A percentile compares a stretch with the other conserved stretches of the same genome.
phyloP scores from a whole-genome alignment of 108 stramenopile species.

The Hondaea fermentalgiana region DNA sequence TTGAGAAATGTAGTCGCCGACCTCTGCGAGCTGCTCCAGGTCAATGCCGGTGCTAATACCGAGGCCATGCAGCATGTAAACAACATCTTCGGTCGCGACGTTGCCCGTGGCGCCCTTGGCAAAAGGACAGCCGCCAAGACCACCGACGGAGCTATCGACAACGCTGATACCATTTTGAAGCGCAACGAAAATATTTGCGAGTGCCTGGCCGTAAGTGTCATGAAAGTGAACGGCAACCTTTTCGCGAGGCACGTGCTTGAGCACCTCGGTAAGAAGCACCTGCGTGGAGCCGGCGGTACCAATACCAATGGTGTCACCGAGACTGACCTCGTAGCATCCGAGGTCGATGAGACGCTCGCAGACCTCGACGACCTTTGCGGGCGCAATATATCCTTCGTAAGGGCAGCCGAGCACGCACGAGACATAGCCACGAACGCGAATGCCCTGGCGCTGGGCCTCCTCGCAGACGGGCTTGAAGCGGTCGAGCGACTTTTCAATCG shows the following conservation, averaged over 20 bases:
- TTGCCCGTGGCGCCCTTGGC: slow-evolving; percentile 76
- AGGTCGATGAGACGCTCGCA: slow-evolving; percentile 54
- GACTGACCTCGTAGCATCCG: slow-evolving; percentile 71
- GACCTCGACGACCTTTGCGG: slow-evolving; percentile 54
- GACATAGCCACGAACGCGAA: slow-evolving; percentile 73
- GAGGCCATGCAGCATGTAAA: slow-evolving; percentile 79
- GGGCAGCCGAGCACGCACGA: slow-evolving; percentile 78
- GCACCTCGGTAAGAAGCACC: slow-evolving; percentile 45
- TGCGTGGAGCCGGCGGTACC: slow-evolving; percentile 55
- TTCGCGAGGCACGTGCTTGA: slow-evolving; percentile 16
- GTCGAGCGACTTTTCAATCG: slow-evolving; percentile 63
- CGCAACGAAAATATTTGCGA: slow-evolving; percentile 67
- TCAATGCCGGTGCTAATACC: slow-evolving; percentile 64
- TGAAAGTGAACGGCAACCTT: slow-evolving; percentile 76
- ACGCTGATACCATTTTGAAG: slow-evolving; percentile 56
- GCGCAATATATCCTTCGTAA: slow-evolving; percentile 61
- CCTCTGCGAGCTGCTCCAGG: slow-evolving; percentile 35
- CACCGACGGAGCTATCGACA: slow-evolving; percentile 71
- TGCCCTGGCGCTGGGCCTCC: slow-evolving; percentile 30
- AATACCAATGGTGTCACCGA: slow-evolving; percentile 79
- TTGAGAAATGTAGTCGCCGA: slow-evolving; percentile 33
- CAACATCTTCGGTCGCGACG: slow-evolving; percentile 82
- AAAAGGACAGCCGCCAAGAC: slow-evolving; percentile 78
- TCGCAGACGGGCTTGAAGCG: slow-evolving; percentile 56
- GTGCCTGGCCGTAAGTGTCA: slow-evolving; percentile 76